phyloP scores from a whole-genome alignment of 495 filamentous ascomycete species.

The Pyrenula aspistea region DNA sequence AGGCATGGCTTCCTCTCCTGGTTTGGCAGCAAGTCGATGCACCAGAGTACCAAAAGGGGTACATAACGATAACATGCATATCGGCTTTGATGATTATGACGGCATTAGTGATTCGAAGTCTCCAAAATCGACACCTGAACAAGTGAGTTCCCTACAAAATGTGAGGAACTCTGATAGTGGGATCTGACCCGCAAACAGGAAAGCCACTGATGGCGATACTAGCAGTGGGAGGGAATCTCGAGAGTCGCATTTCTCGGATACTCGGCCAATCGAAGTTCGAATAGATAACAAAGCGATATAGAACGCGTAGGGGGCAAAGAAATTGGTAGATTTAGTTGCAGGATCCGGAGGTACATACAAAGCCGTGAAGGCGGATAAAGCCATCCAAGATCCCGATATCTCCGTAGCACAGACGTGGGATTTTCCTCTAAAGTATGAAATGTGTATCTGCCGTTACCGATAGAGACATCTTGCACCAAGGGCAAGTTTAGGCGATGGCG shows the following conservation, averaged over 20 bases:
- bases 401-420: too few relatives aligned
- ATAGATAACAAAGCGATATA: background rate
- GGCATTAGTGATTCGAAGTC: constrained; percentile 12
- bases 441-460: too few relatives aligned
- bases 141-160: constrained; percentile 14
- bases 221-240: background rate
- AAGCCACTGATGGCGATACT: background rate
- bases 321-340: too few relatives aligned
- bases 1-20: constrained; percentile 35
- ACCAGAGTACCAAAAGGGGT: constrained; percentile 34
- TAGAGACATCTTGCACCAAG: too few relatives aligned
- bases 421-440: too few relatives aligned
- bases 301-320: too few relatives aligned
- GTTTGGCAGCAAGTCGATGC: constrained; percentile 42
- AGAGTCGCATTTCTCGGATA: background rate
- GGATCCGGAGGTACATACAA: too few relatives aligned
- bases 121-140: constrained; percentile 28
- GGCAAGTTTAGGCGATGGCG: too few relatives aligned
- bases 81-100: constrained; percentile 20
- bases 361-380: too few relatives aligned
- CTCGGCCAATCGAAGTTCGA: background rate
- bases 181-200: background rate
- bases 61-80: constrained; percentile 25
- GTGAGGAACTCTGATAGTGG: too few relatives aligned
- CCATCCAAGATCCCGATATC: too few relatives aligned